phyloP scores from a whole-genome alignment of 2,329 filamentous ascomycete species.

The Sarocladium oryzae region DNA sequence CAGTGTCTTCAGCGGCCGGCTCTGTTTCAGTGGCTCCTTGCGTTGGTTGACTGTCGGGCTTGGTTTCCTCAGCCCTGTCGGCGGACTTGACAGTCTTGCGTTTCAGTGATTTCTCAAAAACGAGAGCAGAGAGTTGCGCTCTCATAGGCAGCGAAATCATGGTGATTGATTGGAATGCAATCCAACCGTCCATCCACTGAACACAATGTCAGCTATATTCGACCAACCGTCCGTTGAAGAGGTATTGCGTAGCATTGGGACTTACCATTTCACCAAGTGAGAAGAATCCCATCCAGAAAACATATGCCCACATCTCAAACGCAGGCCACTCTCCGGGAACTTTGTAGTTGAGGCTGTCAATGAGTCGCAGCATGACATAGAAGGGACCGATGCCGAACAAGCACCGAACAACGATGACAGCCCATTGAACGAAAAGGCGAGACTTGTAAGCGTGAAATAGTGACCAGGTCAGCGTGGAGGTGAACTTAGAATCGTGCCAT shows the following conservation, averaged over 20 bases:
- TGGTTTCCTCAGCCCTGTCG: constrained; percentile 27
- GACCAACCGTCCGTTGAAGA: not conserved
- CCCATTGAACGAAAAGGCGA: constrained; percentile 51
- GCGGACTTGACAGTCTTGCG: constrained; percentile 69
- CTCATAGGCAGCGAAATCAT: constrained; percentile 60
- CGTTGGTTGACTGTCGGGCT: constrained; percentile 23
- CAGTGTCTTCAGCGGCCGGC: constrained; percentile 29
- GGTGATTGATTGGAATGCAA: constrained; percentile 61
- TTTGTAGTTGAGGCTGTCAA: constrained; percentile 56
- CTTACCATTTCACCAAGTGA: constrained; percentile 46
- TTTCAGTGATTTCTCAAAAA: constrained; percentile 72
- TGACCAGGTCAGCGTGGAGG: constrained; percentile 51
- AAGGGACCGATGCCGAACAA: constrained; percentile 65
- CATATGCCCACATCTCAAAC: constrained; percentile 59
- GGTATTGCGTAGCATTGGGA: no score
- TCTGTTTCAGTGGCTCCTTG: constrained; percentile 15
- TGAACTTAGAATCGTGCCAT: constrained; percentile 42
- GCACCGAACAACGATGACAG: constrained; percentile 46
- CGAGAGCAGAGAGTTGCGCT: constrained; percentile 61
- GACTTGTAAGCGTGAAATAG: constrained; percentile 52
- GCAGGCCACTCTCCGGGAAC: constrained; percentile 37
- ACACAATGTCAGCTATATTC: not conserved
- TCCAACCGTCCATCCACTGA: constrained; percentile 55
- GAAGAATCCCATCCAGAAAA: constrained; percentile 54
- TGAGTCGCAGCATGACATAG: constrained; percentile 58